Evolutionary conservation across 768 basidiomycete species (phyloP).

Genomic region (Boletellus emodensis): DNA sequence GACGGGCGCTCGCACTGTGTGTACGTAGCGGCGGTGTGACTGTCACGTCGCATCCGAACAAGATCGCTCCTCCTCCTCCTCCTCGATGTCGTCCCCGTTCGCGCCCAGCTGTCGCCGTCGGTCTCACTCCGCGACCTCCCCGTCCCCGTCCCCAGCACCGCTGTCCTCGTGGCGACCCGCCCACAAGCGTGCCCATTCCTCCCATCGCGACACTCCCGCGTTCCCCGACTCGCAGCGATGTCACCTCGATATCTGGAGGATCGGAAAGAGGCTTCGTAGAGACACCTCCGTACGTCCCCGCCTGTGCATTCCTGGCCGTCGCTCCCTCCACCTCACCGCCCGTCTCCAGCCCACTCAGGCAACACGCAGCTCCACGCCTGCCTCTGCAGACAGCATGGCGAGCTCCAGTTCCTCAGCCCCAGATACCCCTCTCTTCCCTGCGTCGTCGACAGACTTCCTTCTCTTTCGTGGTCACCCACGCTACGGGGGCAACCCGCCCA

Average conservation of each 20-base stretch:
- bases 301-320: neutral
- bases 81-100: slow-evolving; percentile 26
- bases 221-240: slow-evolving; percentile 42
- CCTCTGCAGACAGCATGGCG: slow-evolving; percentile 28
- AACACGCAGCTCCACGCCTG: slow-evolving; percentile 30
- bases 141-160: slow-evolving; percentile 33
- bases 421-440: slow-evolving; percentile 39
- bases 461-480: slow-evolving; percentile 34
- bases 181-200: slow-evolving; percentile 49
- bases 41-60: slow-evolving; percentile 17
- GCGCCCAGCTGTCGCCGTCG: slow-evolving; percentile 42
- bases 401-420: slow-evolving; percentile 26
- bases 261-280: slow-evolving; percentile 51
- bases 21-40: slow-evolving; percentile 21
- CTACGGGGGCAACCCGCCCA: slow-evolving; percentile 1
- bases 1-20: slow-evolving; percentile 15
- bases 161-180: slow-evolving; percentile 39
- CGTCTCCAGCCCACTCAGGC: slow-evolving; percentile 13
- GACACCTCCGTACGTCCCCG: slow-evolving; percentile 41
- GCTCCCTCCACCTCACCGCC: slow-evolving; percentile 1
- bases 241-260: slow-evolving; percentile 52
- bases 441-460: slow-evolving; percentile 48
- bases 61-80: slow-evolving; percentile 4
- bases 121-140: slow-evolving; percentile 49
- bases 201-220: slow-evolving; percentile 32